These are phyloP conservation scores for Alternaria sp. DNA, from an alignment of 2,329 filamentous ascomycete species.

Conservation along the genomic window DNA sequence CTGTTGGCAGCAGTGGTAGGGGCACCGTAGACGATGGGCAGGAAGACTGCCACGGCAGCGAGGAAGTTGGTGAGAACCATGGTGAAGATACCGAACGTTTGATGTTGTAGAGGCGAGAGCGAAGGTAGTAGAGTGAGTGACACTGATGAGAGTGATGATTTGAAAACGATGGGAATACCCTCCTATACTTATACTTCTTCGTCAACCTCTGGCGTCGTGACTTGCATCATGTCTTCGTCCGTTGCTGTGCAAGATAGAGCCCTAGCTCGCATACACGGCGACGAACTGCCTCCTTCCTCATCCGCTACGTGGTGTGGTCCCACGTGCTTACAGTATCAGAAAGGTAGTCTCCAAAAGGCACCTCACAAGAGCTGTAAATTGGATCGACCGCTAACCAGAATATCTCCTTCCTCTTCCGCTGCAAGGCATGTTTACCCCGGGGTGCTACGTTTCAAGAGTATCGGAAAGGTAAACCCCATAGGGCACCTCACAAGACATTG, in stretches of 20 bases:
- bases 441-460: constrained; percentile 9
- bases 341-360: constrained; percentile 17
- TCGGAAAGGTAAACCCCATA: constrained; percentile 18
- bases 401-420: constrained; percentile 27
- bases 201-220: constrained; percentile 2
- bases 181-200: constrained; percentile 26
- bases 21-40: constrained; percentile 52
- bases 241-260: constrained; percentile 1
- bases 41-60: constrained; percentile 48
- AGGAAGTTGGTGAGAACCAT: constrained; percentile 53
- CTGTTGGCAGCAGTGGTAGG: constrained; percentile 44
- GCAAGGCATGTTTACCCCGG: constrained; percentile 2
- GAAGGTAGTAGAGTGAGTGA: constrained; percentile 27
- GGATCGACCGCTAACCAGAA: constrained; percentile 4
- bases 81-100: constrained; percentile 25
- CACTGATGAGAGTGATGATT: constrained; percentile 12
- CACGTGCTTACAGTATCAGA: constrained; percentile 15
- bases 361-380: constrained; percentile 12
- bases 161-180: constrained; percentile 5
- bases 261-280: constrained; percentile 9
- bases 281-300: constrained; percentile 24
- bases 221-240: constrained; percentile 5
- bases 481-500: constrained; percentile 6
- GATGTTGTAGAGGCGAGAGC: constrained; percentile 32
- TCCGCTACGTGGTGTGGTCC: constrained; percentile 13